Percentiles rank a stretch among this genome's conserved stretches.
Evolutionary conservation across 2,329 filamentous ascomycete genomes (phyloP).

Genomic region (Pochonia chlamydosporia): DNA sequence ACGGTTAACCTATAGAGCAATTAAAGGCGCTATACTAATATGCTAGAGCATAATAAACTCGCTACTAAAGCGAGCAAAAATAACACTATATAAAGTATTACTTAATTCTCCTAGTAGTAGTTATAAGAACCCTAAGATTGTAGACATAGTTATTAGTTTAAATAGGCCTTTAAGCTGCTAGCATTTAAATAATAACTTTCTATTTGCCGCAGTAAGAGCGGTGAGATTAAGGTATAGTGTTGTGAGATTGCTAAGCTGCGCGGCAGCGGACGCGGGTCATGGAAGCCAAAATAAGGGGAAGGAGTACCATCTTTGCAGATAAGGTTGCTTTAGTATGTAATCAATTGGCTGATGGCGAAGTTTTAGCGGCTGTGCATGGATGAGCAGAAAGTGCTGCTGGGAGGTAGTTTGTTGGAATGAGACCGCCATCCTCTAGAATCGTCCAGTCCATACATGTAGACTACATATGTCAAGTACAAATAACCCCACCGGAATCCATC

Average conservation of each 20-base stretch:
- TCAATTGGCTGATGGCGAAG: too few species aligned
- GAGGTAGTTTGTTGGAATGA: too few species aligned
- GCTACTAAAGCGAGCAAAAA: conserved; percentile 31
- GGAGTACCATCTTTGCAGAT: too few species aligned
- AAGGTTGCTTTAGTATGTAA: neutral
- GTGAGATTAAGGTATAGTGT: conserved; percentile 32
- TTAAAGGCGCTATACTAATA: conserved; percentile 38
- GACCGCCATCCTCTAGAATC: too few species aligned
- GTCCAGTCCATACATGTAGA: too few species aligned
- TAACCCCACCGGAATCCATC: too few species aligned
- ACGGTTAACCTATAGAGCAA: neutral
- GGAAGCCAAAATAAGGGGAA: neutral
- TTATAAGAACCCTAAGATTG: conserved; percentile 22
- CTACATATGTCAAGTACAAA: too few species aligned
- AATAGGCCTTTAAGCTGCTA: conserved; percentile 29
- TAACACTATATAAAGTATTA: conserved; percentile 28
- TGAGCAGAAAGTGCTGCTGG: too few species aligned
- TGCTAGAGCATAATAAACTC: conserved; percentile 34
- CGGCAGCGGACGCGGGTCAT: neutral
- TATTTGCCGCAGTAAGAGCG: conserved; percentile 28
- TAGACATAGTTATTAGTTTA: conserved; percentile 21
- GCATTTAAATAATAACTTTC: conserved; percentile 37
- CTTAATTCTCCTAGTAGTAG: conserved; percentile 25
- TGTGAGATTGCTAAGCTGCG: conserved; percentile 2
- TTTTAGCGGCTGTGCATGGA: too few species aligned